Conservation (phyloP, 495 filamentous ascomycete genomes). For the Aspergillus hancockii region DNA sequence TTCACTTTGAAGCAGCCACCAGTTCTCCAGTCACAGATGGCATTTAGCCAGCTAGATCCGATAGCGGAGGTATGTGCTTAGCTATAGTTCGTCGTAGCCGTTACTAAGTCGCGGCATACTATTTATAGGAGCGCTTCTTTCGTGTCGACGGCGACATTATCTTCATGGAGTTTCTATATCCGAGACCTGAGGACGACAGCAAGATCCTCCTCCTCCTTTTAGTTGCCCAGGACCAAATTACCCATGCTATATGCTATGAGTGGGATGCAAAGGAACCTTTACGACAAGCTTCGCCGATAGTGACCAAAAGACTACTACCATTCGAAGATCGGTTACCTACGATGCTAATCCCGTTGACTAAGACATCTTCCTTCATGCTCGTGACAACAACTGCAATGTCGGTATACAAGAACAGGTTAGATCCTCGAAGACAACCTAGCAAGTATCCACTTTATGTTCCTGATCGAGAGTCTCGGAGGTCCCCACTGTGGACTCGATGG, state of each 20-base stretch:
- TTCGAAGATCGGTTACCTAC: slow-evolving; percentile 62
- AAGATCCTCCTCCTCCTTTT: slow-evolving; percentile 77
- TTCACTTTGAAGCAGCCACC: slow-evolving; percentile 41
- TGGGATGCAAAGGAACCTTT: slow-evolving; percentile 60
- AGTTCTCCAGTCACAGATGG: slow-evolving; percentile 38
- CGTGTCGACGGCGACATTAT: slow-evolving; percentile 71
- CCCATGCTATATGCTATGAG: slow-evolving; percentile 69
- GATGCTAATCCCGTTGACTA: slow-evolving; percentile 67
- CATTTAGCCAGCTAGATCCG: slow-evolving; percentile 32
- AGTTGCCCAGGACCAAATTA: slow-evolving; percentile 57
- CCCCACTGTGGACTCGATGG: slow-evolving; percentile 62
- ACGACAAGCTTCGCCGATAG: slow-evolving; percentile 38
- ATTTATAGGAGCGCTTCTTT: slow-evolving; percentile 53
- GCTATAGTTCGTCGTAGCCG: not conserved
- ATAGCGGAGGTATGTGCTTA: slow-evolving; percentile 36
- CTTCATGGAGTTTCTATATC: slow-evolving; percentile 85
- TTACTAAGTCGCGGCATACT: slow-evolving; percentile 3
- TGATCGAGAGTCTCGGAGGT: slow-evolving; percentile 28
- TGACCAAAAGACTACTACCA: slow-evolving; percentile 53
- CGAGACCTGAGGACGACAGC: slow-evolving; percentile 57
- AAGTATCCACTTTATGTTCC: slow-evolving; percentile 34
- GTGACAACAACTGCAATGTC: slow-evolving; percentile 59
- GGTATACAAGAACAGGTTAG: slow-evolving; percentile 57
- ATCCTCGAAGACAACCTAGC: slow-evolving; percentile 27
- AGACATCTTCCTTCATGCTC: slow-evolving; percentile 63